Percentiles rank a stretch among this genome's conserved stretches.
Evolutionary conservation across 495 filamentous ascomycete species (phyloP).

Genomic region (Neurospora sp.): DNA sequence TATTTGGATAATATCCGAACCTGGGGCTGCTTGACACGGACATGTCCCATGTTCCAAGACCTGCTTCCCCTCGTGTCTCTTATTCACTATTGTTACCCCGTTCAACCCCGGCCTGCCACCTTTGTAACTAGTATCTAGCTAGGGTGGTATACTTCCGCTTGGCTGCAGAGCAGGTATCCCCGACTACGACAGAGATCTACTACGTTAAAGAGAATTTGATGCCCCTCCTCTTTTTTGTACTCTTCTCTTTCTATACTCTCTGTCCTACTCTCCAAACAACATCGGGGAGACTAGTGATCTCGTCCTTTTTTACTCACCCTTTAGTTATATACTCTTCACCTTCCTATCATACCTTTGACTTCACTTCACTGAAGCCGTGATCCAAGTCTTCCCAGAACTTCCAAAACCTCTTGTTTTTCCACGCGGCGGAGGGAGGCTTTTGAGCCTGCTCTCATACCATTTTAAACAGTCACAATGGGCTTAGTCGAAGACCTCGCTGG

Average conservation of each 20-base stretch:
- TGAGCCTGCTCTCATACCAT: neutral
- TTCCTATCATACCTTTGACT: neutral
- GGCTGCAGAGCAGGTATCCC: neutral
- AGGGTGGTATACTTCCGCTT: neutral
- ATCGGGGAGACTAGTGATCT: neutral
- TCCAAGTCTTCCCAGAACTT: neutral
- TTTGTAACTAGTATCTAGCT: neutral
- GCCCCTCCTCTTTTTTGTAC: neutral
- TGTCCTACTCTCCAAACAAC: neutral
- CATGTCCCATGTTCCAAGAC: neutral
- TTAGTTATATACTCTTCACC: neutral
- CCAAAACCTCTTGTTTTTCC: neutral
- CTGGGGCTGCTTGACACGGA: neutral
- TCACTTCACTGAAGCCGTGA: neutral
- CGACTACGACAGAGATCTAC: neutral
- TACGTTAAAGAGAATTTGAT: neutral
- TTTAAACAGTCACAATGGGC: slow-evolving; percentile 25
- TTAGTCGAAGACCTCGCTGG: slow-evolving; percentile 27
- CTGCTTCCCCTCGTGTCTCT: neutral
- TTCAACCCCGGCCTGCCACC: neutral
- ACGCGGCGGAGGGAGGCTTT: neutral
- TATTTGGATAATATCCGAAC: neutral
- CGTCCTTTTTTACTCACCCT: neutral
- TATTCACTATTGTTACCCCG: neutral
- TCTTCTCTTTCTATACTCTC: neutral